Evolutionary conservation across 352 stramenopile genomes (phyloP).

Genomic region (Pythium brachiatum): DNA sequence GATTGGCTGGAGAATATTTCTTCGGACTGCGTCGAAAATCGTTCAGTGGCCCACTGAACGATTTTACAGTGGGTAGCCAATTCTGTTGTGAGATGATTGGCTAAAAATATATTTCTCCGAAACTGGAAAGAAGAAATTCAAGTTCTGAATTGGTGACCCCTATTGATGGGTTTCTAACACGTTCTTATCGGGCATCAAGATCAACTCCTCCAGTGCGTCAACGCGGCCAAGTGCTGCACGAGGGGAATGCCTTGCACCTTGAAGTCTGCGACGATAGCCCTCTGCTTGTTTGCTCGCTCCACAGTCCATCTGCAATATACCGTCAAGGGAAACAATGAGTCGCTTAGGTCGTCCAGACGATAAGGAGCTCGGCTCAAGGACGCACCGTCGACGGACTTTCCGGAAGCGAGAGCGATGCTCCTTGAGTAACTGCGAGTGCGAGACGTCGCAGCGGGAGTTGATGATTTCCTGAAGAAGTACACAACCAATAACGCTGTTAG

Average conservation of each 20-base stretch:
- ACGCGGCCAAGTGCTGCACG: conserved; percentile 44
- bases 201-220: conserved; percentile 21
- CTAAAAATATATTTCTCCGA: no score
- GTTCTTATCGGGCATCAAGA: conserved; percentile 15
- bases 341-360: no score
- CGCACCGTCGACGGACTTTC: conserved; percentile 48
- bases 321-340: neutral
- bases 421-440: conserved; percentile 57
- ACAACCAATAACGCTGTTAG: no score
- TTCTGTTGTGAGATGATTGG: no score
- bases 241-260: conserved; percentile 65
- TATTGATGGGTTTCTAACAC: conserved; percentile 13
- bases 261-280: conserved; percentile 53
- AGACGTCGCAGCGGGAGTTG: conserved; percentile 60
- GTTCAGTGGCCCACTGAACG: no score
- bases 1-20: no score
- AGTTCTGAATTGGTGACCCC: no score
- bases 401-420: conserved; percentile 66
- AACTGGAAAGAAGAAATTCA: no score
- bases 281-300: conserved; percentile 46
- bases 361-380: no score
- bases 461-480: conserved; percentile 47
- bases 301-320: conserved; percentile 43
- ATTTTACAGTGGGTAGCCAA: no score
- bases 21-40: no score